phyloP scores from a whole-genome alignment of 352 stramenopile genomes.

The Phytophthora europaea region DNA sequence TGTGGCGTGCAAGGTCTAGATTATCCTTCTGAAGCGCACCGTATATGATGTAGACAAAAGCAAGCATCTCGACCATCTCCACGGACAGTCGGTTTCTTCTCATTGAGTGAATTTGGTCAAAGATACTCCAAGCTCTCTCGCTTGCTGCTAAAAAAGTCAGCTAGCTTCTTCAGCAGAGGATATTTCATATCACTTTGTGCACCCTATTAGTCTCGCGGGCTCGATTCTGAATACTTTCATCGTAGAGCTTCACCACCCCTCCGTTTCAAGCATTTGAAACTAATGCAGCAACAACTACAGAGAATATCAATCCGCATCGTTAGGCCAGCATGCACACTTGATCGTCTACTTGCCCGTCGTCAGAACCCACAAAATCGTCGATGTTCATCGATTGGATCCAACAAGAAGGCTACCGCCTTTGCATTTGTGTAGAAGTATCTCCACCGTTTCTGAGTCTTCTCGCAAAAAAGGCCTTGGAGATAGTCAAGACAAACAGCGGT shows the following conservation, averaged over 20 bases:
- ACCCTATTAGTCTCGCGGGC: not conserved
- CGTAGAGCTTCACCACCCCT: slow-evolving; percentile 1
- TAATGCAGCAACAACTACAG: not conserved
- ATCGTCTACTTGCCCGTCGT: not conserved
- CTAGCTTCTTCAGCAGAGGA: not conserved
- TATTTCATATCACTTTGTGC: not conserved
- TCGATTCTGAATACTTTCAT: not conserved
- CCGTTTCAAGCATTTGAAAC: not conserved
- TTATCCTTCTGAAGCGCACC: slow-evolving; percentile 1
- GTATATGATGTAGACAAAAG: slow-evolving; percentile 14
- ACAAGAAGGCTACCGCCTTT: slow-evolving; percentile 1
- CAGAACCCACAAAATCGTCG: slow-evolving; percentile 2
- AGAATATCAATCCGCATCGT: not conserved
- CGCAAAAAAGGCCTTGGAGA: slow-evolving; percentile 12
- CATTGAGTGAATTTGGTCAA: slow-evolving; percentile 12
- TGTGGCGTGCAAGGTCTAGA: slow-evolving; percentile 11
- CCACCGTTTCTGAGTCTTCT: slow-evolving; percentile 11
- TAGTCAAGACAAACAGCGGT: slow-evolving; percentile 6
- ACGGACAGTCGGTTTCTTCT: slow-evolving; percentile 1
- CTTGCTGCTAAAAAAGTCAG: slow-evolving; percentile 1
- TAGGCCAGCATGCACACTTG: not conserved
- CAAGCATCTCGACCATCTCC: slow-evolving; percentile 19
- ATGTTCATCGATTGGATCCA: not conserved
- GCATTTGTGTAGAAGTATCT: slow-evolving; percentile 6
- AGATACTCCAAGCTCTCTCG: slow-evolving; percentile 9